phyloP scores from a whole-genome alignment of 768 basidiomycete genomes.

The Mycena vulgaris region DNA sequence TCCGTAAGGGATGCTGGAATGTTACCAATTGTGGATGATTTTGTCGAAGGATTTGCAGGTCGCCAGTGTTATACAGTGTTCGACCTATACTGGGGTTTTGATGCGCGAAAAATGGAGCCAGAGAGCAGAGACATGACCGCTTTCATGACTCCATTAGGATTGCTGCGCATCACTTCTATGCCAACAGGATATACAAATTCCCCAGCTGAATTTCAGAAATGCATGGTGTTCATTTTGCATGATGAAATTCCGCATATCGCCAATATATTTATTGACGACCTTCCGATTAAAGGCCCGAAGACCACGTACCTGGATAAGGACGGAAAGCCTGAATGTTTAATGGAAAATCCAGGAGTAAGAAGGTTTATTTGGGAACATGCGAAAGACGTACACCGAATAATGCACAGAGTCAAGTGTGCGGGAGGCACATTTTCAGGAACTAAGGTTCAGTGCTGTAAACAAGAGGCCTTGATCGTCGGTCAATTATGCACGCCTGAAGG shows the following conservation, averaged over 20 bases:
- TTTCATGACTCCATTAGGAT: background rate
- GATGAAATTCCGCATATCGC: slow-evolving; percentile 32
- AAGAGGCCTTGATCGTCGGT: slow-evolving; percentile 39
- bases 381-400: slow-evolving; percentile 44
- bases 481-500: background rate
- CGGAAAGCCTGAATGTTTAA: slow-evolving; percentile 34
- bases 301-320: slow-evolving; percentile 41
- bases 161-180: background rate
- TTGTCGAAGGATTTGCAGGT: background rate
- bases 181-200: background rate
- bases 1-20: background rate
- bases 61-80: background rate
- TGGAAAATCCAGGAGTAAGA: slow-evolving; percentile 42
- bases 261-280: slow-evolving; percentile 49
- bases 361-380: slow-evolving; percentile 57
- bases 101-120: background rate
- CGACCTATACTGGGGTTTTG: background rate
- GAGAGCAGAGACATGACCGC: background rate
- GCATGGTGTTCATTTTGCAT: background rate
- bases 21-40: background rate
- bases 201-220: background rate
- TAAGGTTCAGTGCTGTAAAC: slow-evolving; percentile 46
- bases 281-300: slow-evolving; percentile 45
- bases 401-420: slow-evolving; percentile 45
- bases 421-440: slow-evolving; percentile 51